These are phyloP conservation scores for Mallotus nudiflorus DNA, from an alignment of 345 rosid species.

Conservation along the genomic window DNA sequence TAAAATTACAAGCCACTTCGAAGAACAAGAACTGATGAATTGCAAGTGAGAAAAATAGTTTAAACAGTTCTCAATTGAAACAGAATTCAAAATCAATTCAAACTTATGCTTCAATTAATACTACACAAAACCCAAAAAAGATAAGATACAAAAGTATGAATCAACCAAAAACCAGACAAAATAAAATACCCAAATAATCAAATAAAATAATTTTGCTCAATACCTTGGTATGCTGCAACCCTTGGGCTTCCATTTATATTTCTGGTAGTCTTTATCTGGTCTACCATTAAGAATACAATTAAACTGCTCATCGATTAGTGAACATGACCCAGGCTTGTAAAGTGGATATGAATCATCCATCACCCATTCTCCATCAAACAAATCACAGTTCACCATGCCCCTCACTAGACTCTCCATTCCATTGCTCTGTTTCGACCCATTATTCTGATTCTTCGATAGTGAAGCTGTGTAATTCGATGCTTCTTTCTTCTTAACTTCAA, in stretches of 20 bases:
- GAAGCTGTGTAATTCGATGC: constrained; percentile 45
- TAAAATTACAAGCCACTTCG: too few relatives aligned
- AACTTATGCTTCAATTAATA: too few relatives aligned
- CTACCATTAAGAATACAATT: constrained; percentile 76
- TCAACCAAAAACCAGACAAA: not conserved
- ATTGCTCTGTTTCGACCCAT: constrained; percentile 42
- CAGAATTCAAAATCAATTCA: not conserved
- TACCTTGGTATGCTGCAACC: constrained; percentile 85
- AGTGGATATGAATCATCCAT: constrained; percentile 89
- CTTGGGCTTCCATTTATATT: constrained; percentile 87
- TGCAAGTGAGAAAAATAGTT: not conserved
- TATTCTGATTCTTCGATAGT: constrained; percentile 37
- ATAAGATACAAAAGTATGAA: not conserved
- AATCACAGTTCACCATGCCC: constrained; percentile 61
- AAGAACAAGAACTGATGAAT: not conserved
- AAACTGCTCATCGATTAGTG: constrained; percentile 79
- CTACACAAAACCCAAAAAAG: too few relatives aligned
- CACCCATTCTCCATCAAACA: constrained; percentile 87
- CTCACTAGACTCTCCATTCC: constrained; percentile 43
- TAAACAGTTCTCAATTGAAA: not conserved
- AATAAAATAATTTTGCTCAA: not conserved
- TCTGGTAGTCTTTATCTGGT: constrained; percentile 69
- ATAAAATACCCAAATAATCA: not conserved
- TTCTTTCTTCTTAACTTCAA: constrained; percentile 19
- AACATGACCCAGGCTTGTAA: constrained; percentile 86